phyloP scores from a whole-genome alignment of 2,329 filamentous ascomycete genomes.

The Orbilia ellipsospora region DNA sequence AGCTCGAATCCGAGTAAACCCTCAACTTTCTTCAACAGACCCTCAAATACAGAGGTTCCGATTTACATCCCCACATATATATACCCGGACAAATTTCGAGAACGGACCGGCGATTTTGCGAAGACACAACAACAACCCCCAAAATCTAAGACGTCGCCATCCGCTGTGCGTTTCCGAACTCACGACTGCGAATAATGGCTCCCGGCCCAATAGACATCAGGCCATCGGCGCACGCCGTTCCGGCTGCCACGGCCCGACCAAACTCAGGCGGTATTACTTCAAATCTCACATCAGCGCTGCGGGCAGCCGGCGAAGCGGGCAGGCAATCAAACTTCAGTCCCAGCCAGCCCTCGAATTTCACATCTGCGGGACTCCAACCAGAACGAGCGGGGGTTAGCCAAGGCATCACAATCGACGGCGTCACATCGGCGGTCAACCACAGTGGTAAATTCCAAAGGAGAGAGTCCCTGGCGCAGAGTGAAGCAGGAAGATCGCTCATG shows the following conservation, averaged over 20 bases:
- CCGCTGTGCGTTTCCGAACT: slow-evolving; percentile 47
- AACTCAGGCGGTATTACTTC: slow-evolving; percentile 51
- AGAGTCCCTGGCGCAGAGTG: slow-evolving; percentile 67
- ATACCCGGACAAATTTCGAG: slow-evolving; percentile 17
- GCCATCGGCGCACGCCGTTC: slow-evolving; percentile 48
- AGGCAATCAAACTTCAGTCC: slow-evolving; percentile 52
- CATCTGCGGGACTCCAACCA: slow-evolving; percentile 49
- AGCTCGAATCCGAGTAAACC: not conserved
- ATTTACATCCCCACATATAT: slow-evolving; percentile 9
- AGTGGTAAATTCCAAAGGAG: slow-evolving; percentile 50
- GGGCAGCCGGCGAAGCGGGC: slow-evolving; percentile 46
- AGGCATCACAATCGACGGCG: slow-evolving; percentile 51
- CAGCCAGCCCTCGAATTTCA: slow-evolving; percentile 51
- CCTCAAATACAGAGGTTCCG: not conserved
- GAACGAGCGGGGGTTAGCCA: slow-evolving; percentile 45
- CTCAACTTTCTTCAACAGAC: slow-evolving; percentile 8
- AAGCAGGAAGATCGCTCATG: slow-evolving; percentile 43
- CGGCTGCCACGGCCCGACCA: slow-evolving; percentile 38
- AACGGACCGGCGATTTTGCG: not conserved
- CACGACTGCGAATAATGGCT: slow-evolving; percentile 54
- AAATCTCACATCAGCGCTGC: slow-evolving; percentile 52
- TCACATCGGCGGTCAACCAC: slow-evolving; percentile 52
- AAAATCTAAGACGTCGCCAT: slow-evolving; percentile 21
- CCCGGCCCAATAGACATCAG: slow-evolving; percentile 55
- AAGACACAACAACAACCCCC: slow-evolving; percentile 5